Percentiles rank a stretch among this genome's conserved stretches.
phyloP scores from a whole-genome alignment of 2,329 filamentous ascomycete species.

The Leptographium galeiforme region DNA sequence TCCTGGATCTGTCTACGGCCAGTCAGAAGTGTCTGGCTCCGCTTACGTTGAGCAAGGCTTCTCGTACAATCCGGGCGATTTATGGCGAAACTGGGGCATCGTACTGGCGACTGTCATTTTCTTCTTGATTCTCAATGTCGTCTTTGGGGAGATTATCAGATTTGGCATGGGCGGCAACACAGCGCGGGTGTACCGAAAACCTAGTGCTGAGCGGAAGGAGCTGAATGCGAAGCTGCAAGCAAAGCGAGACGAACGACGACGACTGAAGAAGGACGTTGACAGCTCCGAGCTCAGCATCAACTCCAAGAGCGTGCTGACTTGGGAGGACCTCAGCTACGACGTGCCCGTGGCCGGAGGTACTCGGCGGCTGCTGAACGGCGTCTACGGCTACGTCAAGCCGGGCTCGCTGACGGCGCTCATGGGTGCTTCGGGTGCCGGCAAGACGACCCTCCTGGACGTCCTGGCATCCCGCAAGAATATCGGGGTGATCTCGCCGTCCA shows the following conservation, averaged over 20 bases:
- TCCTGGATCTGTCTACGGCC: constrained; percentile 55
- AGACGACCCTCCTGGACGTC: constrained; percentile 74
- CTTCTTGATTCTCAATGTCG: constrained; percentile 63
- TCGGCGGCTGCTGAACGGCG: constrained; percentile 39
- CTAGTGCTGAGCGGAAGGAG: constrained; percentile 50
- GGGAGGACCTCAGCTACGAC: constrained; percentile 73
- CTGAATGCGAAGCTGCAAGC: constrained; percentile 50
- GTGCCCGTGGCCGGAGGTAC: constrained; percentile 46
- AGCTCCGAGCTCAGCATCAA: constrained; percentile 40
- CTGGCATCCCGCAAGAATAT: constrained; percentile 49
- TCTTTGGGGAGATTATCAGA: constrained; percentile 65
- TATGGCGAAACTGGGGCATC: constrained; percentile 80
- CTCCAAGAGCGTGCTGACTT: constrained; percentile 62
- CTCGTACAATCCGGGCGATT: constrained; percentile 48
- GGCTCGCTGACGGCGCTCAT: constrained; percentile 66
- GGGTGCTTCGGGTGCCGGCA: constrained; percentile 75
- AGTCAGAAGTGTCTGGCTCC: constrained; percentile 46
- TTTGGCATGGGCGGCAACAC: constrained; percentile 71
- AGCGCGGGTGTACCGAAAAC: constrained; percentile 62
- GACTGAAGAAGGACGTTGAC: constrained; percentile 29
- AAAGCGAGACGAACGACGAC: constrained; percentile 44
- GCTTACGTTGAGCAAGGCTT: constrained; percentile 59
- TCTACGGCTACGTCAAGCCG: constrained; percentile 60
- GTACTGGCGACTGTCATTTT: constrained; percentile 60
- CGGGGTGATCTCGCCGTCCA: constrained; percentile 35